Evolutionary conservation across 495 filamentous ascomycete species (phyloP).

Genomic region (Physcia stellaris): DNA sequence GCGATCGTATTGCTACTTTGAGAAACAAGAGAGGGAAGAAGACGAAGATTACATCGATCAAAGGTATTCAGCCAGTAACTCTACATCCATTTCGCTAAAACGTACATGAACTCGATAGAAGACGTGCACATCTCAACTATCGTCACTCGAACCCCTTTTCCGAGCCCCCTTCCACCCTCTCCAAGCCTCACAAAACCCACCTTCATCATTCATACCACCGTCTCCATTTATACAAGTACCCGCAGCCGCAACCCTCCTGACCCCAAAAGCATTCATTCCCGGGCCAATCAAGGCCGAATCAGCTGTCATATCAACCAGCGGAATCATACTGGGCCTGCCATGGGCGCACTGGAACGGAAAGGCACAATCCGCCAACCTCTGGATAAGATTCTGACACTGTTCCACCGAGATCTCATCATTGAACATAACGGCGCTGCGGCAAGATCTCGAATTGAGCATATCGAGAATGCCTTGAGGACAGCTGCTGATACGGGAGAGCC

Average conservation of each 20-base stretch:
- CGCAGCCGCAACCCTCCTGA: not conserved
- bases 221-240: not conserved
- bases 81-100: too few relatives aligned
- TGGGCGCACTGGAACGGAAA: conserved; percentile 94
- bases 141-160: too few relatives aligned
- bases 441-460: conserved; percentile 79
- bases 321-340: conserved; percentile 67
- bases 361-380: conserved; percentile 46
- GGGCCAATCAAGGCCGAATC: not conserved
- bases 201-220: not conserved
- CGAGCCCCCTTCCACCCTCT: conserved; percentile 3
- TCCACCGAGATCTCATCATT: conserved; percentile 57
- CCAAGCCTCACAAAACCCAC: conserved; percentile 9
- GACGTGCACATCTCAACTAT: too few relatives aligned
- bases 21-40: too few relatives aligned
- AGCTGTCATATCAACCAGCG: conserved; percentile 45
- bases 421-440: conserved; percentile 92
- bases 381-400: conserved; percentile 54
- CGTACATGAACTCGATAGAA: too few relatives aligned
- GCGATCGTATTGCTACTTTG: too few relatives aligned
- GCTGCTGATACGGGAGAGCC: conserved; percentile 44
- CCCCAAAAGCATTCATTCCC: conserved; percentile 1
- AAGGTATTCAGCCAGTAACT: too few relatives aligned
- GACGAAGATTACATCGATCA: too few relatives aligned
- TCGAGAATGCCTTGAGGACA: conserved; percentile 75